phyloP scores from a whole-genome alignment of 1,139 yeast species.

The Kurtzmaniella quercitrusa region DNA sequence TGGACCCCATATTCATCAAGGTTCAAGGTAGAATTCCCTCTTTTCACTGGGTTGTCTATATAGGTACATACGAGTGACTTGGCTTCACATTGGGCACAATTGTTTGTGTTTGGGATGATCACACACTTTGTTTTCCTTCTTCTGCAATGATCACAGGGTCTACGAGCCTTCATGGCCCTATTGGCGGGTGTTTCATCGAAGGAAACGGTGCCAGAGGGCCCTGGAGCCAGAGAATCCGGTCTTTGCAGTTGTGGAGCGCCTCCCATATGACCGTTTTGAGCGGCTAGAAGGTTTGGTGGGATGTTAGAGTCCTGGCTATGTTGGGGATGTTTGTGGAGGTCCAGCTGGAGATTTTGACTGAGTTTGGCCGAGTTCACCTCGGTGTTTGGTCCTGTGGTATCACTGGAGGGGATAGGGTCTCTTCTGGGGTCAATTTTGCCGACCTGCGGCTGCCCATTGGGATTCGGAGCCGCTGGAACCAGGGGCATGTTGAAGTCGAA shows the following conservation, averaged over 20 bases:
- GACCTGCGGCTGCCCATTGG: conserved; percentile 1
- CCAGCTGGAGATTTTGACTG: background rate
- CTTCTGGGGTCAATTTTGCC: conserved; percentile 1
- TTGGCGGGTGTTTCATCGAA: conserved; percentile 8
- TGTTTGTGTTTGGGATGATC: conserved; percentile 49
- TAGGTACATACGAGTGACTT: conserved; percentile 65
- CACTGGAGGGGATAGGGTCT: background rate
- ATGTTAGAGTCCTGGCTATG: background rate
- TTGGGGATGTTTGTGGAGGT: background rate
- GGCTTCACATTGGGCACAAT: conserved; percentile 66
- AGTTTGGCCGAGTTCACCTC: background rate
- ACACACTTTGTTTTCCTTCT: conserved; percentile 64
- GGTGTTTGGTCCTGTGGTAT: background rate
- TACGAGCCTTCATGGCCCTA: conserved; percentile 23
- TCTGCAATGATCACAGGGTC: conserved; percentile 70
- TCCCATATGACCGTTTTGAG: background rate
- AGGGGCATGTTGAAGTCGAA: background rate
- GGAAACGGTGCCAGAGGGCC: background rate
- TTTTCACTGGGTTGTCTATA: conserved; percentile 27
- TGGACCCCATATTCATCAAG: background rate
- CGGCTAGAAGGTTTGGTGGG: background rate
- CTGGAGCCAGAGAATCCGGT: background rate
- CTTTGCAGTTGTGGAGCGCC: conserved; percentile 5
- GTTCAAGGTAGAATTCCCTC: conserved; percentile 9
- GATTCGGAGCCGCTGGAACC: background rate